Percentiles rank a stretch among this genome's conserved stretches.
Conservation (phyloP, 2,329 filamentous ascomycete species). For the Pseudophaeomoniella oleicola region DNA sequence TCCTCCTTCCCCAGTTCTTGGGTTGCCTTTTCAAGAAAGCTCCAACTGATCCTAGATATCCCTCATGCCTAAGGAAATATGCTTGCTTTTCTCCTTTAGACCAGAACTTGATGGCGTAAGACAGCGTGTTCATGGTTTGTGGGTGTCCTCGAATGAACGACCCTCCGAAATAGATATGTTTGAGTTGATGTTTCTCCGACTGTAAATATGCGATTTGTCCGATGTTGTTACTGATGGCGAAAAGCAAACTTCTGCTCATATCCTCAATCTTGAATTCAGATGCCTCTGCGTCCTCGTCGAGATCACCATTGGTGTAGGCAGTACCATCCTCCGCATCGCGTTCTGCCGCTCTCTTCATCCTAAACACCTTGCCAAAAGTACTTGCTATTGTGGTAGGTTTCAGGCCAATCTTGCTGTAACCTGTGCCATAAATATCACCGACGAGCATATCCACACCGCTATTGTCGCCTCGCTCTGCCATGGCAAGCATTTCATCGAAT, state of each 20-base stretch:
- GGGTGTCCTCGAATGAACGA: conserved; percentile 92
- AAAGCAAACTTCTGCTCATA: conserved; percentile 79
- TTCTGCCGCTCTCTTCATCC: conserved; percentile 77
- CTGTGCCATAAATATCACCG: conserved; percentile 92
- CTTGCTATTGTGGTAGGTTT: conserved; percentile 93
- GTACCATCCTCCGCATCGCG: conserved; percentile 59
- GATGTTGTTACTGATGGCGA: conserved; percentile 95
- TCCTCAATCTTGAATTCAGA: conserved; percentile 62
- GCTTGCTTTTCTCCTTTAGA: conserved; percentile 86
- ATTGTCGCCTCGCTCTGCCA: conserved; percentile 86
- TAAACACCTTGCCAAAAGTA: conserved; percentile 93
- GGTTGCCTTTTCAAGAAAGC: conserved; percentile 89
- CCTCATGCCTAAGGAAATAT: conserved; percentile 90
- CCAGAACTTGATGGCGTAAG: conserved; percentile 97
- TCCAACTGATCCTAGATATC: conserved; percentile 84
- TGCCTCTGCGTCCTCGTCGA: conserved; percentile 20
- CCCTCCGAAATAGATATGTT: conserved; percentile 93
- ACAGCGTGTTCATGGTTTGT: conserved; percentile 95
- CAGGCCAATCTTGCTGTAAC: conserved; percentile 82
- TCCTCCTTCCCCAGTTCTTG: conserved; percentile 74
- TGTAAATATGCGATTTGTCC: conserved; percentile 97
- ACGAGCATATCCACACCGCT: conserved; percentile 89
- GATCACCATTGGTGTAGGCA: conserved; percentile 38
- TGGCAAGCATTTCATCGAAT: conserved; percentile 95
- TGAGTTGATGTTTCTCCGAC: conserved; percentile 80